phyloP scores from a whole-genome alignment of 257 asterid genomes.

The Solanum okadae region DNA sequence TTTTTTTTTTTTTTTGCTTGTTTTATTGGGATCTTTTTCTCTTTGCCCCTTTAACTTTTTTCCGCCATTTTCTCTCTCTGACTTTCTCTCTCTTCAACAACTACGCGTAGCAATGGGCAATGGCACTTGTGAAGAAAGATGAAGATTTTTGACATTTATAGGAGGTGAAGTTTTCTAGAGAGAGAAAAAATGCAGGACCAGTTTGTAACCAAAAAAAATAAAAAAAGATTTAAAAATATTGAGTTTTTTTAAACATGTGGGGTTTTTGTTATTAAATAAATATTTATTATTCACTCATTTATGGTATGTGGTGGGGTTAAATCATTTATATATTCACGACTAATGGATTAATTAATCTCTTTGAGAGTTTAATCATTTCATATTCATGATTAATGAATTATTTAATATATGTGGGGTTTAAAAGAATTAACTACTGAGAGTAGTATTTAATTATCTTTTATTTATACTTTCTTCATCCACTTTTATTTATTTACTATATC shows the following conservation, averaged over 20 bases:
- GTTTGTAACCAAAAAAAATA: not conserved
- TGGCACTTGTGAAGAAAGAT: not conserved
- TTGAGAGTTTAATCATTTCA: not conserved
- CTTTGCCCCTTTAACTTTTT: not conserved
- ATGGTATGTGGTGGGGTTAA: not conserved
- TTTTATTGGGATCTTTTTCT: not conserved
- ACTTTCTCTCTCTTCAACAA: not conserved
- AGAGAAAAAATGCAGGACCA: not conserved
- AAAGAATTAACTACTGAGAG: not conserved
- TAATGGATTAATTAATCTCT: not conserved
- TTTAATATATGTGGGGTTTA: not conserved
- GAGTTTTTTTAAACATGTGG: not conserved
- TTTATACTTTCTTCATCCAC: not conserved
- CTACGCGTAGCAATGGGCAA: not conserved
- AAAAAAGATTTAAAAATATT: not conserved
- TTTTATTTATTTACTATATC: too few relatives aligned
- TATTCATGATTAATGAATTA: not conserved
- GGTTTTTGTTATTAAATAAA: not conserved
- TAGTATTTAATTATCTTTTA: not conserved
- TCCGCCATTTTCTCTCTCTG: not conserved
- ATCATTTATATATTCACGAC: not conserved
- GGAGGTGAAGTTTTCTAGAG: not conserved
- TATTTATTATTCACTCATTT: not conserved
- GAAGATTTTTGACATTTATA: not conserved
- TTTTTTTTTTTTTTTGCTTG: not conserved